phyloP scores from a whole-genome alignment of 257 asterid genomes.

The Penstemon eatonii region DNA sequence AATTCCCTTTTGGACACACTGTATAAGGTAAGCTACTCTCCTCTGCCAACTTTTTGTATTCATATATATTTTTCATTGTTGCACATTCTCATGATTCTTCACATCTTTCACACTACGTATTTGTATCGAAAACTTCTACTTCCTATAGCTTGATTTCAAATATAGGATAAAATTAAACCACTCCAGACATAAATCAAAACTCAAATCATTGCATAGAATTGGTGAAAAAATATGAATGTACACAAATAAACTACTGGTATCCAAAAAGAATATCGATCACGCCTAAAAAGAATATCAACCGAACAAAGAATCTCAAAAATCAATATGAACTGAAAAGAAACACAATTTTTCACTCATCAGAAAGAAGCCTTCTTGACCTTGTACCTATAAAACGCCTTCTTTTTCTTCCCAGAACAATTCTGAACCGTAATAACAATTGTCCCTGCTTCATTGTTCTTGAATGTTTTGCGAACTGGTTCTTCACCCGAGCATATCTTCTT shows the following conservation, averaged over 20 bases:
- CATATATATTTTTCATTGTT: too few species aligned
- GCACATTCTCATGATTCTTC: too few species aligned
- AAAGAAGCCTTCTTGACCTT: conserved; percentile 56
- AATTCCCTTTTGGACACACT: too few species aligned
- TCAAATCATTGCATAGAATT: neutral
- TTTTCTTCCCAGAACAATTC: conserved; percentile 67
- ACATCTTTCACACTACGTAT: too few species aligned
- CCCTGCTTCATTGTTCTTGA: conserved; percentile 70
- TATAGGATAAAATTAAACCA: neutral
- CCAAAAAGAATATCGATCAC: conserved; percentile 12
- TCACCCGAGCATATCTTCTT: conserved; percentile 53
- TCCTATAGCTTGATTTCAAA: too few species aligned
- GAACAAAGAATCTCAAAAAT: conserved; percentile 30
- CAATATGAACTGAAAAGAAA: neutral
- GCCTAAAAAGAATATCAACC: conserved; percentile 32
- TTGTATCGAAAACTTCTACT: too few species aligned
- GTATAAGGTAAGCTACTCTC: too few species aligned
- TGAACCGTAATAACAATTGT: conserved; percentile 54
- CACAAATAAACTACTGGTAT: too few species aligned
- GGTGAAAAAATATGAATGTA: too few species aligned
- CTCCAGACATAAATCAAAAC: neutral
- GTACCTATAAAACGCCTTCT: conserved; percentile 62
- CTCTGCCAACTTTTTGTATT: too few species aligned
- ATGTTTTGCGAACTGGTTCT: conserved; percentile 54
- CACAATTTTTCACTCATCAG: conserved; percentile 29